phyloP scores from a whole-genome alignment of 495 filamentous ascomycete genomes.

The Sabuloglossum arenarium region DNA sequence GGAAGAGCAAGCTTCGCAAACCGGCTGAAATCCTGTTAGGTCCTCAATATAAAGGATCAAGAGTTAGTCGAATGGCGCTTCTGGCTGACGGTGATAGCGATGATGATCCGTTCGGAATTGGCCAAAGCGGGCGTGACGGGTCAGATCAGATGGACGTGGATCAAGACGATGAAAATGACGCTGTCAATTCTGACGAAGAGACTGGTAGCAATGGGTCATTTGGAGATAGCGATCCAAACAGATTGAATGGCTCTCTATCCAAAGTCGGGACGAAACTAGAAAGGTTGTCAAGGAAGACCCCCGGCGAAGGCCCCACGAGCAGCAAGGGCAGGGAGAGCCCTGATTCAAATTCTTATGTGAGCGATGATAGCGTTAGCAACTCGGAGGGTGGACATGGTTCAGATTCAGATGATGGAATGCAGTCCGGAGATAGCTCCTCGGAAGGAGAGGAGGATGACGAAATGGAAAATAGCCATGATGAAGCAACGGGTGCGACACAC shows the following conservation, averaged over 20 bases:
- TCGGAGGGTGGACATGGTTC: neutral
- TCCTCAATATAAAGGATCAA: slow-evolving; percentile 61
- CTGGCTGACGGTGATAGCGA: slow-evolving; percentile 20
- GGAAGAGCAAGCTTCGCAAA: slow-evolving; percentile 72
- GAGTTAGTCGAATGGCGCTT: slow-evolving; percentile 53
- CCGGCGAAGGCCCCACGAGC: neutral
- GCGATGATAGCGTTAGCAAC: neutral
- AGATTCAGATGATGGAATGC: slow-evolving; percentile 14
- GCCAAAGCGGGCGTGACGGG: slow-evolving; percentile 19
- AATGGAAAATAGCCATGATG: slow-evolving; percentile 13
- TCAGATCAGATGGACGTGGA: slow-evolving; percentile 11
- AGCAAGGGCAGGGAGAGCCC: neutral
- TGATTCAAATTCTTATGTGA: neutral
- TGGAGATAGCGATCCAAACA: slow-evolving; percentile 54
- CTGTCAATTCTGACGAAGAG: slow-evolving; percentile 34
- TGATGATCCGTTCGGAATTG: slow-evolving; percentile 23
- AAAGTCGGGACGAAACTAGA: slow-evolving; percentile 30
- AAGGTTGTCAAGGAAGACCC: slow-evolving; percentile 12
- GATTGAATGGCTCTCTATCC: slow-evolving; percentile 54
- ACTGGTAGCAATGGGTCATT: slow-evolving; percentile 53
- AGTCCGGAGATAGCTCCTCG: slow-evolving; percentile 15
- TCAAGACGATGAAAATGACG: slow-evolving; percentile 16
- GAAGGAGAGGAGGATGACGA: slow-evolving; percentile 21
- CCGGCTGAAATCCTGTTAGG: slow-evolving; percentile 42
- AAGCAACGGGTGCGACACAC: slow-evolving; percentile 2